phyloP scores from a whole-genome alignment of 164 flowering plant genomes.

The Sedum album region DNA sequence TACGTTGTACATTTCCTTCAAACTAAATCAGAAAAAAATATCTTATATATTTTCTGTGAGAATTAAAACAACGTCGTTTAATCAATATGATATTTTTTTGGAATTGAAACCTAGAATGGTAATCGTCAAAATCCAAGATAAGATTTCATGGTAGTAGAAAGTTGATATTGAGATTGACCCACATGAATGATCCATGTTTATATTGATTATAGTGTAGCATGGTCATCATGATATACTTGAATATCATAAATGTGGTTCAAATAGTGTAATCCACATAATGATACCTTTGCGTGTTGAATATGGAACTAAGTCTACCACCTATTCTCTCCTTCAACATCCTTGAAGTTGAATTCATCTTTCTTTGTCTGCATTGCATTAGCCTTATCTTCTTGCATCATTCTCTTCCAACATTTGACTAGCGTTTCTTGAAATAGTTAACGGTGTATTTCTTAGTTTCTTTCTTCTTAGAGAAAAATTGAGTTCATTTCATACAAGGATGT shows the following conservation, averaged over 20 bases:
- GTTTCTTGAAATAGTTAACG: conserved; percentile 1
- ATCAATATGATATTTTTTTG: background rate
- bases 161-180: conserved; percentile 1
- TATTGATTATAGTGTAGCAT: background rate
- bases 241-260: no score
- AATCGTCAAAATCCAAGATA: background rate
- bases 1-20: no score
- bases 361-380: background rate
- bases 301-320: background rate
- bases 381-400: conserved; percentile 1
- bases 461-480: background rate
- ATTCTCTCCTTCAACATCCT: no score
- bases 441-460: background rate
- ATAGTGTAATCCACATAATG: no score
- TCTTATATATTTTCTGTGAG: no score
- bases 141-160: conserved; percentile 2
- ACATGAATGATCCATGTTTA: no score
- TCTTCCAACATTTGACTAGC: conserved; percentile 2
- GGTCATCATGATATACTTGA: no score
- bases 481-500: background rate
- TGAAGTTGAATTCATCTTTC: no score
- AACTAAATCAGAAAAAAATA: no score
- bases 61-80: no score
- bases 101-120: no score
- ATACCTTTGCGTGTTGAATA: conserved; percentile 2